Evolutionary conservation across 148 eudicot species (phyloP), one percentile per base, ranked within the genome.

Genomic region (Heliosperma pusillum): DNA sequence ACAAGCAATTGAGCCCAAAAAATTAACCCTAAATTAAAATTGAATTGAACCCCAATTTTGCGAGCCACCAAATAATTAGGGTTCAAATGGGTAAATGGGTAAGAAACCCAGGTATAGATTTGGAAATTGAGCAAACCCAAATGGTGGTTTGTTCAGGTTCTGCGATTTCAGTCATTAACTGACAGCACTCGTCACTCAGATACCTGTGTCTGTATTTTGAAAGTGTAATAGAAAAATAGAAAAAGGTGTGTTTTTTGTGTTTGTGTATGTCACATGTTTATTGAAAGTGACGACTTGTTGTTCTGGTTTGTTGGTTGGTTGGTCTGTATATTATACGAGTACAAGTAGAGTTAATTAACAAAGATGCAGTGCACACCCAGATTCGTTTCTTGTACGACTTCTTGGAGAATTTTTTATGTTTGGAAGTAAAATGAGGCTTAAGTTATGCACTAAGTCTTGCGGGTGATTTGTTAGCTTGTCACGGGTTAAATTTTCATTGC

Each of bases 351-450:
- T 19, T n/a, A n/a, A n/a, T n/a, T n/a, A 53, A 57, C 53, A 42
- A 76, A 40, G 66, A 72, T 64, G 53, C 3, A 66, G 65, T 64
- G 53, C 3, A 66, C 20, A 24, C 9, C 40, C 58, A 79, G 78
- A 79, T 79, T 79, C 82, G 78, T 79, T 79, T 69, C 82, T 77
- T 79, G 82, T 70, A 74, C 71, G 55, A 30, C 16, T 62, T 20
- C 44, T 53, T 75, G 29, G 58, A 69, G 78, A 79, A 74, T 79
- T 78, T 79, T 74, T 50, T 13, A 74, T 69, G 29, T 69, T 69
- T 69, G 71, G 27, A 47, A 57, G 22, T 44, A 5, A 13, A 21
- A 3, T 4, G 26, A 22, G 26, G 12, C 26, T 3, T 24, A 29
- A 59, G 22, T 58, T 22, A n/a, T 20, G 21, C 60, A n/a, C n/a